phyloP scores from a whole-genome alignment of 192 early-diverging fungal species.

The Entophlyctis luteolus region DNA sequence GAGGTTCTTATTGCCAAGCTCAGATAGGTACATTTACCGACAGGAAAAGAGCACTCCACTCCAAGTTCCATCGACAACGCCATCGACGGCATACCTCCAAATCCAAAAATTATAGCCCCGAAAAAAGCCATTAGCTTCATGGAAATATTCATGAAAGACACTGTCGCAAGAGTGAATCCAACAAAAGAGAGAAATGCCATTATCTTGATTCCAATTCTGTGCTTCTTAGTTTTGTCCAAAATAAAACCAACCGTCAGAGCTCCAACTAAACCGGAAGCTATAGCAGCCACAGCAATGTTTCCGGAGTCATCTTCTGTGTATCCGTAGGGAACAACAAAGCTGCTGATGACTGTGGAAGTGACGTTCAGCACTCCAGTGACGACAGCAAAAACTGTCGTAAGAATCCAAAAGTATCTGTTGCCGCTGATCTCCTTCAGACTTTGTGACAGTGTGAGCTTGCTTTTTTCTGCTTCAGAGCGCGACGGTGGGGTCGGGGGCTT shows the following conservation, averaged over 20 bases:
- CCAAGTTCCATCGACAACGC: slow-evolving; percentile 26
- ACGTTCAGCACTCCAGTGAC: slow-evolving; percentile 12
- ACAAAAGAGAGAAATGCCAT: slow-evolving; percentile 8
- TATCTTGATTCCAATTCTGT: slow-evolving; percentile 42
- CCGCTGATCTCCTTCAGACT: slow-evolving; percentile 2
- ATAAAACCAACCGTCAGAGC: slow-evolving; percentile 48
- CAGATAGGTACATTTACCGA: no score
- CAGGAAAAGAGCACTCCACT: slow-evolving; percentile 30
- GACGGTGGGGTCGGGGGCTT: slow-evolving; percentile 24
- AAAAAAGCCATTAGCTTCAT: slow-evolving; percentile 6
- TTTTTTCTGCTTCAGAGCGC: not conserved
- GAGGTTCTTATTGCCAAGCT: no score
- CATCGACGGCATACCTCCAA: slow-evolving; percentile 29
- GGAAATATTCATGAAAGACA: not conserved
- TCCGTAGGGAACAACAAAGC: slow-evolving; percentile 30
- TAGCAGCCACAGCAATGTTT: slow-evolving; percentile 51
- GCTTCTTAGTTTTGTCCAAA: slow-evolving; percentile 56
- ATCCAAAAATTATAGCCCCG: slow-evolving; percentile 7
- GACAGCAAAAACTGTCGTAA: slow-evolving; percentile 2
- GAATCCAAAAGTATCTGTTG: slow-evolving; percentile 20
- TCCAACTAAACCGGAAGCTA: slow-evolving; percentile 57
- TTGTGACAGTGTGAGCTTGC: slow-evolving; percentile 7
- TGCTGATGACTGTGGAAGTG: slow-evolving; percentile 19
- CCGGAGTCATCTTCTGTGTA: slow-evolving; percentile 44
- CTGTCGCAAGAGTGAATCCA: not conserved